These are phyloP conservation scores for Teratosphaeriaceae sp. DNA, from an alignment of 2,329 filamentous ascomycete genomes.

Conservation along the genomic window DNA sequence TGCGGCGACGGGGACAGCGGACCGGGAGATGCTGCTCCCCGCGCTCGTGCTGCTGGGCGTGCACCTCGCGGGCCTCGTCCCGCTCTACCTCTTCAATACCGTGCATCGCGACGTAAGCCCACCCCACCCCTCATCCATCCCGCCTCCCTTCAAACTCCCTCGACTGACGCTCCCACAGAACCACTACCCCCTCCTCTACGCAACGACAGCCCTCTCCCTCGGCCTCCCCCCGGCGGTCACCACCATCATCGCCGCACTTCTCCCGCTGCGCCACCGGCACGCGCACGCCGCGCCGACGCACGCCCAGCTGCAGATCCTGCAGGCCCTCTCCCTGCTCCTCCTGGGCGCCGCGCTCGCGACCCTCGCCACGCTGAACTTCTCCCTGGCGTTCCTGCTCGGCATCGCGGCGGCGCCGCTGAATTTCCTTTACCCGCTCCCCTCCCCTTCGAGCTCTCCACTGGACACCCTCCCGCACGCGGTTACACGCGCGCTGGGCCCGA, in stretches of 20 bases:
- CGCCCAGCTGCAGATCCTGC: constrained; percentile 65
- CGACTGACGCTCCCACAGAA: constrained; percentile 28
- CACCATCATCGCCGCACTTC: too few species aligned
- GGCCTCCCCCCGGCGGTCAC: constrained; percentile 14
- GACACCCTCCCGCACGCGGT: too few species aligned
- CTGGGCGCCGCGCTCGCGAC: constrained; percentile 88
- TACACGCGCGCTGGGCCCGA: too few species aligned
- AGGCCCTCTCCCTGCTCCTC: constrained; percentile 86
- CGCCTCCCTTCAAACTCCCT: constrained; percentile 1
- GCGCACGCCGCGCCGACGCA: constrained; percentile 10
- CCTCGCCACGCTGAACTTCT: constrained; percentile 94
- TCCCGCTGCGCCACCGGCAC: constrained; percentile 14
- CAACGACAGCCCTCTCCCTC: constrained; percentile 41
- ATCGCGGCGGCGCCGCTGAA: constrained; percentile 70
- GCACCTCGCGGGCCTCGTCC: constrained; percentile 72
- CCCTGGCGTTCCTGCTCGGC: constrained; percentile 77
- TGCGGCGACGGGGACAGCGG: constrained; percentile 36
- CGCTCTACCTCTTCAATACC: constrained; percentile 81
- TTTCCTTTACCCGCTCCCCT: constrained; percentile 51
- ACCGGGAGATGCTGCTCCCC: constrained; percentile 65
- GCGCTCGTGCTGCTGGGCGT: constrained; percentile 63
- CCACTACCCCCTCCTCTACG: constrained; percentile 35
- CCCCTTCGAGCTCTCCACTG: too few species aligned
- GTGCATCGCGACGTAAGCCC: constrained; percentile 56
- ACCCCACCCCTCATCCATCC: too few species aligned